phyloP scores from a whole-genome alignment of 1,284 basidiomycete genomes.

The Puccinia horiana region DNA sequence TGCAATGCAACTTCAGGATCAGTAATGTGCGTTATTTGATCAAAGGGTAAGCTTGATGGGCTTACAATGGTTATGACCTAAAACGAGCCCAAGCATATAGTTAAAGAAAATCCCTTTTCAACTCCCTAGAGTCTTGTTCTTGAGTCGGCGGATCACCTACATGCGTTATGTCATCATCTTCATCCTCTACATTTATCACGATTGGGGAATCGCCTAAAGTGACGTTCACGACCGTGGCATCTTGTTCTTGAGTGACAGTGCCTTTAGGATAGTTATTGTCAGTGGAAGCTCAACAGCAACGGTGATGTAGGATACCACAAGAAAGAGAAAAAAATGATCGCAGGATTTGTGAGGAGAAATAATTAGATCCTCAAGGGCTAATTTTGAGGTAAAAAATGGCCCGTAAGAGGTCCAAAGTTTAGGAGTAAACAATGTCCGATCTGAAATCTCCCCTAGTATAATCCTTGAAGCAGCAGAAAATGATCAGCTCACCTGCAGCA shows the following conservation, averaged over 20 bases:
- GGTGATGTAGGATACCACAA: neutral
- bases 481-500: neutral
- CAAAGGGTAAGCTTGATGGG: neutral
- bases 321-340: neutral
- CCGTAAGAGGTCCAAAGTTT: too few species aligned
- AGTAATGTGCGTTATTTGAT: neutral
- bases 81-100: neutral
- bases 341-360: too few species aligned
- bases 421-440: neutral
- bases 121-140: neutral
- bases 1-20: neutral
- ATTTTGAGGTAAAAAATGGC: neutral
- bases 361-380: too few species aligned
- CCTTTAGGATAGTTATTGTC: neutral
- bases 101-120: neutral
- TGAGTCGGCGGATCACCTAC: neutral
- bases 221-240: neutral
- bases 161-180: neutral
- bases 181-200: neutral
- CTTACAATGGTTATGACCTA: conserved; percentile 19
- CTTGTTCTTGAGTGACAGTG: neutral
- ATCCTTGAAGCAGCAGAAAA: neutral
- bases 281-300: neutral
- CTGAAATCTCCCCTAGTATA: neutral
- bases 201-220: neutral